Percentiles rank a stretch among this genome's conserved stretches.
Conservation (phyloP, 768 basidiomycete genomes). For the Leccinum subgranulosum region DNA sequence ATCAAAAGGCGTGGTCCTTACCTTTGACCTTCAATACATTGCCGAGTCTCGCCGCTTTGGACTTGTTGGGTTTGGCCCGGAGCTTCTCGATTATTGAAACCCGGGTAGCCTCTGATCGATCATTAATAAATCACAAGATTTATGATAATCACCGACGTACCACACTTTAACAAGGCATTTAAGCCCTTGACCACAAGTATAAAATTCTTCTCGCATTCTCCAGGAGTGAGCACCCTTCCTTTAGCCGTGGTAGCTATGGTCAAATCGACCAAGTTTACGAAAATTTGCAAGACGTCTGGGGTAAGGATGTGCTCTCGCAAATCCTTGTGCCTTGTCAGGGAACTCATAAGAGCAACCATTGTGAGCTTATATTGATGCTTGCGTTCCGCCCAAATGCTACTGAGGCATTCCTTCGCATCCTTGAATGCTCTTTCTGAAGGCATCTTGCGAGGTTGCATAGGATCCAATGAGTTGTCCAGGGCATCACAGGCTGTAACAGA, state of each 20-base stretch:
- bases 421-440: slow-evolving; percentile 2
- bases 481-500: neutral
- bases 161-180: slow-evolving; percentile 12
- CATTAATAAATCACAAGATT: neutral
- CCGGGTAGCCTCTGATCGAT: slow-evolving; percentile 7
- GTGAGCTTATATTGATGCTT: slow-evolving; percentile 16
- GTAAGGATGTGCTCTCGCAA: slow-evolving; percentile 16
- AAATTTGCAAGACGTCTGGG: slow-evolving; percentile 1
- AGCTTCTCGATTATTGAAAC: neutral
- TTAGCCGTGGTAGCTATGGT: neutral
- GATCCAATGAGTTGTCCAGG: neutral
- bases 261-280: slow-evolving; percentile 15
- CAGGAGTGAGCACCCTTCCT: neutral
- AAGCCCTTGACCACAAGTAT: slow-evolving; percentile 21
- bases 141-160: slow-evolving; percentile 4
- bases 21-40: slow-evolving; percentile 11
- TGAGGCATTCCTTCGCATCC: slow-evolving; percentile 13
- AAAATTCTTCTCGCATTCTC: neutral
- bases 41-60: slow-evolving; percentile 5
- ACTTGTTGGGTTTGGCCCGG: neutral
- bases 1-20: neutral
- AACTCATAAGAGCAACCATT: slow-evolving; percentile 19
- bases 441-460: neutral
- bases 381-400: slow-evolving; percentile 4
- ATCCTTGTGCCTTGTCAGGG: slow-evolving; percentile 15